A percentile compares a stretch with the other conserved stretches of the same genome.
Conservation (phyloP, 129 eudicot genomes). For the Logfia minima region DNA sequence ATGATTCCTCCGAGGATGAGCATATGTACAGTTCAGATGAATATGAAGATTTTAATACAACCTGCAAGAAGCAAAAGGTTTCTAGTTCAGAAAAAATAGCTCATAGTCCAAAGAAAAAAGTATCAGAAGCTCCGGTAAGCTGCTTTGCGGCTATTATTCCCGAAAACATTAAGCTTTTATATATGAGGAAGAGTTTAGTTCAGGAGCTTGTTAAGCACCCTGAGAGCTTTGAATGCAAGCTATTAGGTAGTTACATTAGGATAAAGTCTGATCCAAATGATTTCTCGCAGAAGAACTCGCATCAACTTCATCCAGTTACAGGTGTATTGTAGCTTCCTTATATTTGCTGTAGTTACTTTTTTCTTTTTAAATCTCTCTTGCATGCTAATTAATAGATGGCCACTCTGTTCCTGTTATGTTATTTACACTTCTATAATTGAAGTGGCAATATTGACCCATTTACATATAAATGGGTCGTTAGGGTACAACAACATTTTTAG, state of each 20-base stretch:
- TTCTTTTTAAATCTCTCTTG: slow-evolving; percentile 3
- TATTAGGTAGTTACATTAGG: slow-evolving; percentile 86
- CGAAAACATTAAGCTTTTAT: slow-evolving; percentile 75
- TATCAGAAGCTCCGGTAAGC: slow-evolving; percentile 47
- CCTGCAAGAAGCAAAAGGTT: slow-evolving; percentile 35
- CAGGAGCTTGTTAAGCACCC: slow-evolving; percentile 61
- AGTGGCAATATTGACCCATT: background rate
- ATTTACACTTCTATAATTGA: background rate
- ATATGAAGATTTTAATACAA: slow-evolving; percentile 22
- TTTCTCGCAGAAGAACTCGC: slow-evolving; percentile 55
- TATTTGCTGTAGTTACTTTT: background rate
- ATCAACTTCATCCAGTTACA: slow-evolving; percentile 81
- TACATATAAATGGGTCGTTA: background rate
- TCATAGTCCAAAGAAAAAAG: slow-evolving; percentile 33
- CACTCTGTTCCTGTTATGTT: background rate
- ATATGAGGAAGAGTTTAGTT: slow-evolving; percentile 68
- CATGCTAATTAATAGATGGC: slow-evolving; percentile 1
- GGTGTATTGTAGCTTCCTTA: slow-evolving; percentile 38
- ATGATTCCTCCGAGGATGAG: slow-evolving; percentile 66
- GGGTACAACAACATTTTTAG: background rate
- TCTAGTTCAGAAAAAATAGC: slow-evolving; percentile 29
- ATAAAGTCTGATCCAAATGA: slow-evolving; percentile 81
- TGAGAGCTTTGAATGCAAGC: slow-evolving; percentile 59
- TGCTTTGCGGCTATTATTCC: slow-evolving; percentile 66
- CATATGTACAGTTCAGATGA: slow-evolving; percentile 43